phyloP scores from a whole-genome alignment of 495 filamentous ascomycete genomes.

The Aspergillus sparsus region DNA sequence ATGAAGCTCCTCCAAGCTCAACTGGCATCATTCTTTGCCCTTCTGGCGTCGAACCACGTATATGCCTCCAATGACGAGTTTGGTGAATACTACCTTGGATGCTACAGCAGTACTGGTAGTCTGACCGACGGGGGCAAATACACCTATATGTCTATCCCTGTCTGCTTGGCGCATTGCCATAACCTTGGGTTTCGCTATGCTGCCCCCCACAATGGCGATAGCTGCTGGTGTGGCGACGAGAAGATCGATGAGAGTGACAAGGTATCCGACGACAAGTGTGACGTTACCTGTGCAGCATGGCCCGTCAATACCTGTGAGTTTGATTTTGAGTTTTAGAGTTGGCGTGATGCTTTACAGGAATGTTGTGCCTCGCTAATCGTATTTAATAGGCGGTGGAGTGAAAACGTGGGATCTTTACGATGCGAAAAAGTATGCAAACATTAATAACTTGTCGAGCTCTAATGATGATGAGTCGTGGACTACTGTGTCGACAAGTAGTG shows the following conservation, averaged over 20 bases:
- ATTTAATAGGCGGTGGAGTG: constrained; percentile 3
- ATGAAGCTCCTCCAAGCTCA: background rate
- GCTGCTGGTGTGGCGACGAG: constrained; percentile 14
- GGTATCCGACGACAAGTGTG: constrained; percentile 8
- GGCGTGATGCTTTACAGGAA: background rate
- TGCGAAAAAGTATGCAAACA: background rate
- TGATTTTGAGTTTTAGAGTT: background rate
- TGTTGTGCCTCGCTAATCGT: background rate
- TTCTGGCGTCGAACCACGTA: background rate
- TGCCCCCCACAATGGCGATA: background rate
- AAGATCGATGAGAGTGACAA: background rate
- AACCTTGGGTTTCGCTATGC: background rate
- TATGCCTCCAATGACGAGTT: background rate
- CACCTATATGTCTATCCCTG: background rate
- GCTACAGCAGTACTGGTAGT: constrained; percentile 1
- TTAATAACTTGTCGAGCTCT: background rate
- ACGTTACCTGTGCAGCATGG: constrained; percentile 4
- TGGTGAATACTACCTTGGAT: background rate
- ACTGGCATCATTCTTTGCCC: background rate
- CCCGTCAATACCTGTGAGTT: constrained; percentile 8
- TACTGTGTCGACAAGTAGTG: too few relatives aligned
- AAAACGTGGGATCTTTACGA: constrained; percentile 11
- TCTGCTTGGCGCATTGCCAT: background rate
- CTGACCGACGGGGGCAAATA: background rate
- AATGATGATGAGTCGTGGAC: too few relatives aligned